Evolutionary conservation across 768 basidiomycete species (phyloP), one percentile per base, ranked within the genome.

Genomic region (Macrolepiota dolichaula): DNA sequence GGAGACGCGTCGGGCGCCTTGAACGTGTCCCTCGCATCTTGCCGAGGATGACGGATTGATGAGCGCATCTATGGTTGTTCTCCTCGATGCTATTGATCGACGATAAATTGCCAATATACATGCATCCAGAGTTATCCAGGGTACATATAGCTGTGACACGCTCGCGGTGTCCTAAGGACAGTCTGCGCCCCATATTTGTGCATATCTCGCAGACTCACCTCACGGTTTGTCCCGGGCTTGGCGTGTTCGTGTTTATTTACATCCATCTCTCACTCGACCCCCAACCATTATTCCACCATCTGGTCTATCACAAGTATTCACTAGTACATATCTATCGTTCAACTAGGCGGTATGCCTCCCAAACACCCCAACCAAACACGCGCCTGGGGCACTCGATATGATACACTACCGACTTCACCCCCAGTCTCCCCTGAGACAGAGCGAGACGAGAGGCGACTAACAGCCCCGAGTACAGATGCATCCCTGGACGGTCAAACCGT

Each of bases 381-480:
- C 58, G 70, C 83, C 61, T 90, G 89, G 89, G 88, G 88, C 44
- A 87, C 86, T 65, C 87, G 88, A 69, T 89, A 86, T 62, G 87
- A 89, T 71, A 81, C 85, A 50, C 79, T 90, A 55, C 77, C 79
- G 27, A 75, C 81, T 50, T 79, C 83, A 37, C 77, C 82, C 53
- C 75, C 82, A 24, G 69, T 77, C 55, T 74, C 82, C 57, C 78
- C 74, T 57, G 64, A 73, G 24, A 62, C 55, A 56, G 63, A 63
- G 59, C 27, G 66, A 49, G 62, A 51, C 57, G 62, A 63, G 53
- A 57, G 46, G 22, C 67, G 67, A 38, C 58, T 67, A 56, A 36
- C 64, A 36, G 35, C 63, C 61, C 38, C 59, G 24, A 42, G 65
- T 57, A 37, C 61, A 61, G 59, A 62, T 38, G 55, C 63, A 50